phyloP scores from a whole-genome alignment of 805 yeast genomes.

The Candida gorgasii region DNA sequence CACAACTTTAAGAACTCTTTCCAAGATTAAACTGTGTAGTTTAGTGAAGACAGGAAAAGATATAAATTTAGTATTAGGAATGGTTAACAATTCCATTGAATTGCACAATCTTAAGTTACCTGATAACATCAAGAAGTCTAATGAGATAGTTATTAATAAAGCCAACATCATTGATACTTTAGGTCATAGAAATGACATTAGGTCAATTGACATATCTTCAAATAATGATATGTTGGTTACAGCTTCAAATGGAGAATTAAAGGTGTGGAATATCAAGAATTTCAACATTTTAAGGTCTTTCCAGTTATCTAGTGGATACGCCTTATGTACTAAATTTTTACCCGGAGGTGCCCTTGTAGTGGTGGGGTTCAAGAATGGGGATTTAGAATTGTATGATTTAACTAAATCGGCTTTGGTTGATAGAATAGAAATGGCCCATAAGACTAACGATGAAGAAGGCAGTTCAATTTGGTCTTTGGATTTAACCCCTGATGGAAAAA shows the following conservation, averaged over 20 bases:
- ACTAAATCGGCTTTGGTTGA: constrained; percentile 77
- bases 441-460: constrained; percentile 41
- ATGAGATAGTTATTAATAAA: constrained; percentile 46
- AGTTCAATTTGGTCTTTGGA: constrained; percentile 89
- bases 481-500: constrained; percentile 79
- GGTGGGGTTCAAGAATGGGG: constrained; percentile 87
- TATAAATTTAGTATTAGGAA: constrained; percentile 62
- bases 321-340: constrained; percentile 73
- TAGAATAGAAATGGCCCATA: constrained; percentile 69
- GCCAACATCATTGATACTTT: constrained; percentile 63
- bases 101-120: constrained; percentile 59
- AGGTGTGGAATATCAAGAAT: constrained; percentile 82
- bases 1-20: constrained; percentile 61
- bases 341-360: constrained; percentile 91
- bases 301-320: constrained; percentile 72
- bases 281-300: constrained; percentile 80
- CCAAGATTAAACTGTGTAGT: constrained; percentile 64
- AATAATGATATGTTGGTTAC: constrained; percentile 82
- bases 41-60: constrained; percentile 56
- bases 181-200: constrained; percentile 89
- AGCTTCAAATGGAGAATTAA: constrained; percentile 86
- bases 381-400: constrained; percentile 79
- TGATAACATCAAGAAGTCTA: constrained; percentile 54
- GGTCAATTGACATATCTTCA: constrained; percentile 78
- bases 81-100: constrained; percentile 75